Conservation (phyloP, 73 alveolate species). For the Blepharisma stoltei region DNA sequence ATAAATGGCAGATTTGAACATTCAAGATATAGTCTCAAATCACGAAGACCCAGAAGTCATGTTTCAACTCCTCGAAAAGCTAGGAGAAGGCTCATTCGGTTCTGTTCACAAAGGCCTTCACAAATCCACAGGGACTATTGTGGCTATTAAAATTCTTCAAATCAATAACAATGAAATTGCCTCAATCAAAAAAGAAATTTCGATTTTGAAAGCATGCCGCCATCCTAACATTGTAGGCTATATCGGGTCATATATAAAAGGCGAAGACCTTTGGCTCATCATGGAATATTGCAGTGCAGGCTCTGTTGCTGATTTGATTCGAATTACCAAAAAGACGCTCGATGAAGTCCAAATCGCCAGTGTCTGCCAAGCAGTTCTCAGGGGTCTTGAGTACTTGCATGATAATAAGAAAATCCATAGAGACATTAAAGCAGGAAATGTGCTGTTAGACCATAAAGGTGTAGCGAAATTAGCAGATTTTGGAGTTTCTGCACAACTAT, state of each 20-base stretch:
- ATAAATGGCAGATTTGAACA: background rate
- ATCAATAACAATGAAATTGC: slow-evolving; percentile 54
- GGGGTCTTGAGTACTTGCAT: slow-evolving; percentile 95
- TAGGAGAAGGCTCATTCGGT: slow-evolving; percentile 85
- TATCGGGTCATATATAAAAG: slow-evolving; percentile 86
- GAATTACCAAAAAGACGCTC: slow-evolving; percentile 81
- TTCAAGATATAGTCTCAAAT: slow-evolving; percentile 28
- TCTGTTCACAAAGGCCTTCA: slow-evolving; percentile 71
- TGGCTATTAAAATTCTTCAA: slow-evolving; percentile 81
- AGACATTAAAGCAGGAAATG: slow-evolving; percentile 98
- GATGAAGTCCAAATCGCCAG: slow-evolving; percentile 93
- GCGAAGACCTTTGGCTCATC: slow-evolving; percentile 90
- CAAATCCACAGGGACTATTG: slow-evolving; percentile 70
- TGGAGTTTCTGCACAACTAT: slow-evolving; percentile 96
- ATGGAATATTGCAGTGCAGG: slow-evolving; percentile 98
- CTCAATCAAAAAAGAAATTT: slow-evolving; percentile 78
- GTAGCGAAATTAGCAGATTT: slow-evolving; percentile 94
- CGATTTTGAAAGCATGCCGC: slow-evolving; percentile 86
- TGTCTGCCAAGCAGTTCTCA: slow-evolving; percentile 78
- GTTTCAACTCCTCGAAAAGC: slow-evolving; percentile 63
- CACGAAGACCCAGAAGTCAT: slow-evolving; percentile 75
- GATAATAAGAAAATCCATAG: slow-evolving; percentile 92
- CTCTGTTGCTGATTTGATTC: slow-evolving; percentile 85
- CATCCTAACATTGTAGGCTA: slow-evolving; percentile 86
- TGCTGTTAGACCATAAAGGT: slow-evolving; percentile 88